Evolutionary conservation across 352 stramenopile genomes (phyloP), one percentile per base, ranked within the genome.

Genomic region (Blastocystis sp.): DNA sequence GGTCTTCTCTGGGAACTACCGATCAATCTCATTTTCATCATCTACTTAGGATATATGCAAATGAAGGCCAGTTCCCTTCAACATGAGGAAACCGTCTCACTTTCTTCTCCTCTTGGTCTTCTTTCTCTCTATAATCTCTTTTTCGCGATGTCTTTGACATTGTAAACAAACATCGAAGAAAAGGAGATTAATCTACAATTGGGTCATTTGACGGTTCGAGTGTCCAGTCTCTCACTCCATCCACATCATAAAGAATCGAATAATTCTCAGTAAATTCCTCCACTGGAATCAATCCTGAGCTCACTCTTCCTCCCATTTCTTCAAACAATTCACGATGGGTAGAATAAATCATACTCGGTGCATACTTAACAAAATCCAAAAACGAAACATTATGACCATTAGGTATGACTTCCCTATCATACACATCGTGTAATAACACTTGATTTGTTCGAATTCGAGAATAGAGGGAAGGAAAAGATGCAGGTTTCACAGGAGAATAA

Each of bases 51-150:
- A 83, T 83, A 43, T 83, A 83, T 14, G 71, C 71, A 67, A 83
- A 83, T 37, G 71, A 83, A 32, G 71, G 71, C 71, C 71, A 83
- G 51, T 83, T 83, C 11, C 71, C 71, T 52, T 65, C 71, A 35
- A 83, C 49, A 83, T 83, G 71, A 21, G 29, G 51, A 1, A 46
- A 35, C 21, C 66, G 71, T 24, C 71, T 63, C 14, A 65, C 43
- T 42, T n/a, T 83, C 21, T 29, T 51, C 46, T 42, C 49, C 71
- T 29, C 19, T 49, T n/a, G 29, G 11, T 24, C 49, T 24, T 32
- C n/a, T 49, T 0, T 77, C n/a, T 77, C 43, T 14, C 7, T 7
- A 57, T 24, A 16, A 21, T 43, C 71, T 46, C 71, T 37, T 43
- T 83, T 83, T 37, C 46, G 24, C 14, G 24, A 61, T 56, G 21